A percentile compares a stretch with the other conserved stretches of the same genome.
Conservation (phyloP, 441 rosid species). For the Populus hybrid region DNA sequence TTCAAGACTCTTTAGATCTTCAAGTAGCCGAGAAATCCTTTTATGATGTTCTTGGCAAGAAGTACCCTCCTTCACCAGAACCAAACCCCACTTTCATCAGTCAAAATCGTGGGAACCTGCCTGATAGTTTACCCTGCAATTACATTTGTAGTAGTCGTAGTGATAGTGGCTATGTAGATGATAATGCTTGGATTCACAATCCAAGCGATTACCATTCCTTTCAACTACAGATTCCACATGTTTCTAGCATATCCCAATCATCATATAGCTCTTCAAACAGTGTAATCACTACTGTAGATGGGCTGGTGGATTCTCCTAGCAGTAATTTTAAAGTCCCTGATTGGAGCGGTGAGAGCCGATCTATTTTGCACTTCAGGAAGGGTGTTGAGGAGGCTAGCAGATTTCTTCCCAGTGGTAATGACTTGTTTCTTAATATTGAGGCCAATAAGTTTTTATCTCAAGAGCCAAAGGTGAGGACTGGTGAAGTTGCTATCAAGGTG, state of each 20-base stretch:
- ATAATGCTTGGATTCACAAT: slow-evolving; percentile 25
- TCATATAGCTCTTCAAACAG: slow-evolving; percentile 46
- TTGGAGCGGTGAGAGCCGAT: slow-evolving; percentile 44
- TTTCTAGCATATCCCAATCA: slow-evolving; percentile 33
- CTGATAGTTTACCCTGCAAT: slow-evolving; percentile 20
- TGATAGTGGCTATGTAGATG: slow-evolving; percentile 22
- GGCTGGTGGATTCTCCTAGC: slow-evolving; percentile 45
- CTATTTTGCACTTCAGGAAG: slow-evolving; percentile 55
- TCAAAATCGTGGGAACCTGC: slow-evolving; percentile 17
- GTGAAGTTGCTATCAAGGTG: slow-evolving; percentile 21
- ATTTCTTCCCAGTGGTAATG: slow-evolving; percentile 60
- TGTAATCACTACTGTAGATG: slow-evolving; percentile 34
- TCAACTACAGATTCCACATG: slow-evolving; percentile 27
- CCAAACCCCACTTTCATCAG: slow-evolving; percentile 11
- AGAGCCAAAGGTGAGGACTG: slow-evolving; percentile 26
- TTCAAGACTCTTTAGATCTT: slow-evolving; percentile 65
- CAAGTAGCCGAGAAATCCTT: slow-evolving; percentile 69
- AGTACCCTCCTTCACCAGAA: slow-evolving; percentile 32
- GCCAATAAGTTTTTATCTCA: slow-evolving; percentile 13
- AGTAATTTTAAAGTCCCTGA: slow-evolving; percentile 36
- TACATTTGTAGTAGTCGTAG: slow-evolving; percentile 20
- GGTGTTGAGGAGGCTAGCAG: slow-evolving; percentile 82
- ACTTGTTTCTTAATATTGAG: slow-evolving; percentile 35
- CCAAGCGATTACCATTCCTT: slow-evolving; percentile 28
- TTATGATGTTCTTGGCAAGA: slow-evolving; percentile 58